phyloP scores from a whole-genome alignment of 495 filamentous ascomycete genomes.

The Aspergillus homomorphus region DNA sequence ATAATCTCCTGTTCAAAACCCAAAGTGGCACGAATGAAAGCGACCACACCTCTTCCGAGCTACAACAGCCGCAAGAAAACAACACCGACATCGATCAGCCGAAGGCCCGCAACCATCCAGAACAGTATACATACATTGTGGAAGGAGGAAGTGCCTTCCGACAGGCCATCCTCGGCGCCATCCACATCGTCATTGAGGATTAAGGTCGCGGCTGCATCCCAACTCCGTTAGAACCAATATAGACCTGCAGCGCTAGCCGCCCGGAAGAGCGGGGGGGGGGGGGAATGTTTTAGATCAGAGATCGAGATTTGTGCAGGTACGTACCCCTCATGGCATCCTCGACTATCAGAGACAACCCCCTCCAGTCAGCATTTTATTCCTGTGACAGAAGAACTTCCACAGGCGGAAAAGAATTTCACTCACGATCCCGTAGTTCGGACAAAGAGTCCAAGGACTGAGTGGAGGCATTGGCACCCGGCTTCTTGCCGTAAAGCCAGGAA shows the following conservation, averaged over 20 bases:
- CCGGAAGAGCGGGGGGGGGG: slow-evolving; percentile 3
- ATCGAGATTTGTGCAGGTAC: slow-evolving; percentile 8
- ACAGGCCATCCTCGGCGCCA: slow-evolving; percentile 71
- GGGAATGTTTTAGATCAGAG: slow-evolving; percentile 2
- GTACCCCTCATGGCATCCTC: slow-evolving; percentile 62
- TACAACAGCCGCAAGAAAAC: slow-evolving; percentile 27
- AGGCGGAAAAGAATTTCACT: slow-evolving; percentile 17
- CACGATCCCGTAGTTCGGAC: slow-evolving; percentile 59
- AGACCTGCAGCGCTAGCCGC: neutral
- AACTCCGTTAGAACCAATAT: slow-evolving; percentile 5
- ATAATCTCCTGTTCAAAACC: slow-evolving; percentile 96
- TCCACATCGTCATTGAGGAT: slow-evolving; percentile 96
- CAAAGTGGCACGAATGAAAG: slow-evolving; percentile 80
- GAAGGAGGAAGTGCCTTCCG: slow-evolving; percentile 77
- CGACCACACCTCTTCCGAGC: slow-evolving; percentile 76
- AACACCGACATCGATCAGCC: slow-evolving; percentile 15
- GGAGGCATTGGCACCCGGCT: slow-evolving; percentile 44
- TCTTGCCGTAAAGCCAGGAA: slow-evolving; percentile 57
- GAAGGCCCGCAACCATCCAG: neutral
- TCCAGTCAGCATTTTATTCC: neutral
- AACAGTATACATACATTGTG: slow-evolving; percentile 58
- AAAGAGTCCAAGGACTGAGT: slow-evolving; percentile 58
- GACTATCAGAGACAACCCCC: slow-evolving; percentile 42
- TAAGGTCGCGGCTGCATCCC: slow-evolving; percentile 47
- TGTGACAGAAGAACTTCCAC: neutral